These are phyloP conservation scores for Calonectria montana DNA, from an alignment of 2,329 filamentous ascomycete species.

Conservation along the genomic window DNA sequence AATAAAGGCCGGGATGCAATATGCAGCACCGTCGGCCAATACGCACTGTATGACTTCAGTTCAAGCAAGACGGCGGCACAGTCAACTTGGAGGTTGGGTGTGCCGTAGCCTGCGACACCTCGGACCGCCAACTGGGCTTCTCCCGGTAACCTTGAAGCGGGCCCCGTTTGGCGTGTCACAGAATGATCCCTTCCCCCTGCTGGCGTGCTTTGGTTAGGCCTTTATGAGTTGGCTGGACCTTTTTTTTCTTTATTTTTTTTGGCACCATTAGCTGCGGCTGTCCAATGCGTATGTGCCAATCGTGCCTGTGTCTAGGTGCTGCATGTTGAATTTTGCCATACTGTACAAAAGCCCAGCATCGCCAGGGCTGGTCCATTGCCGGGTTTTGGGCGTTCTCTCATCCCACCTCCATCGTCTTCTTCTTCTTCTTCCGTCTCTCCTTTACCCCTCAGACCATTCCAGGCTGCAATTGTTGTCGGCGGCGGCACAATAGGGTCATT, in stretches of 20 bases:
- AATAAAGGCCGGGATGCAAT: background rate
- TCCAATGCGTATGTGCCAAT: slow-evolving; percentile 15
- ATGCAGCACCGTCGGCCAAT: background rate
- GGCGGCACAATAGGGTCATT: background rate
- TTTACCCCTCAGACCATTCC: background rate
- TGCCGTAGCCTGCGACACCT: background rate
- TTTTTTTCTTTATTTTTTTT: background rate
- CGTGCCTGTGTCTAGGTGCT: background rate
- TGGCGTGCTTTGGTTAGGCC: background rate
- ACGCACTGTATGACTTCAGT: background rate
- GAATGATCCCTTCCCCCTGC: slow-evolving; percentile 6
- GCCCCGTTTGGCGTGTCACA: slow-evolving; percentile 20
- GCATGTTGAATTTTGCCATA: background rate
- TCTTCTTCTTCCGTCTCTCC: background rate
- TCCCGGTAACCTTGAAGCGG: background rate
- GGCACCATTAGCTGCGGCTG: slow-evolving; percentile 15
- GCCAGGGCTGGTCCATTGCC: background rate
- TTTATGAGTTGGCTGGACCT: slow-evolving; percentile 11
- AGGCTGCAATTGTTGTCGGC: background rate
- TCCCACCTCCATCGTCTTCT: background rate
- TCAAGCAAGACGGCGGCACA: slow-evolving; percentile 5
- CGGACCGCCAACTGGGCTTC: background rate
- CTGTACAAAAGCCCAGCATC: slow-evolving; percentile 7
- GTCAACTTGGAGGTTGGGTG: background rate
- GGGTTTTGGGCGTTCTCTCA: background rate